phyloP scores from a whole-genome alignment of 23 red algal species.

The Cyanidium caldarium region DNA sequence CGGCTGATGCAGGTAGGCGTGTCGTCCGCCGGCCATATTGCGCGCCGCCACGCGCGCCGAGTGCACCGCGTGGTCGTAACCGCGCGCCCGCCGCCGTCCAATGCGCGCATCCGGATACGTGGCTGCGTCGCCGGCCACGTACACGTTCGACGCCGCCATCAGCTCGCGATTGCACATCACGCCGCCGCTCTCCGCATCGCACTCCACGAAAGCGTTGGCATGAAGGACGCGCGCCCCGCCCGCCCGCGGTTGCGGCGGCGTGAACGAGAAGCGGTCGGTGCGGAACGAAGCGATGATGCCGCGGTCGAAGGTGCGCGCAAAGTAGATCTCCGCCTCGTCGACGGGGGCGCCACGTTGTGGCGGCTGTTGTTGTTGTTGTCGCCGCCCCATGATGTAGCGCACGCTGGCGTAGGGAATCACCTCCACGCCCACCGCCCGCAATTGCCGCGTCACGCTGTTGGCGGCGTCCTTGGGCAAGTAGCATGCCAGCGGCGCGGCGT shows the following conservation, averaged over 20 bases:
- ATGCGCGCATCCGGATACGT: background rate
- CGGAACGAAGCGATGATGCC: conserved; percentile 6
- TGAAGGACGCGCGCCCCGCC: background rate
- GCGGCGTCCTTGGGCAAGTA: conserved; percentile 10
- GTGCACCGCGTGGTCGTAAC: background rate
- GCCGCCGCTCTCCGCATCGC: background rate
- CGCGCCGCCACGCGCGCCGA: background rate
- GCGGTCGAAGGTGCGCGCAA: conserved; percentile 10
- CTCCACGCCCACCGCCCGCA: conserved; percentile 10
- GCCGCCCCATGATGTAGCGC: conserved; percentile 3
- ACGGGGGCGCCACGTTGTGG: background rate
- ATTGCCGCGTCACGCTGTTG: background rate
- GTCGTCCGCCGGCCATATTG: conserved; percentile 12
- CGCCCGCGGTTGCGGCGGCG: background rate
- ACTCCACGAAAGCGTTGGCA: background rate
- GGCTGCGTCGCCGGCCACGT: conserved; percentile 13
- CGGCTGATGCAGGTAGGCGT: background rate
- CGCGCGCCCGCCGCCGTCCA: conserved; percentile 7
- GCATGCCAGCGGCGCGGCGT: background rate
- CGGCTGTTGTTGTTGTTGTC: no score
- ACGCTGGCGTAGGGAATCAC: conserved; percentile 3
- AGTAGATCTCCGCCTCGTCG: background rate
- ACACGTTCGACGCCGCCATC: conserved; percentile 9
- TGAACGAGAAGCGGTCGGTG: conserved; percentile 10
- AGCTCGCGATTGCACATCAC: conserved; percentile 18